Evolutionary conservation across 2,329 filamentous ascomycete species (phyloP), one percentile per base, ranked within the genome.

Genomic region (Fusarium pilosicola): DNA sequence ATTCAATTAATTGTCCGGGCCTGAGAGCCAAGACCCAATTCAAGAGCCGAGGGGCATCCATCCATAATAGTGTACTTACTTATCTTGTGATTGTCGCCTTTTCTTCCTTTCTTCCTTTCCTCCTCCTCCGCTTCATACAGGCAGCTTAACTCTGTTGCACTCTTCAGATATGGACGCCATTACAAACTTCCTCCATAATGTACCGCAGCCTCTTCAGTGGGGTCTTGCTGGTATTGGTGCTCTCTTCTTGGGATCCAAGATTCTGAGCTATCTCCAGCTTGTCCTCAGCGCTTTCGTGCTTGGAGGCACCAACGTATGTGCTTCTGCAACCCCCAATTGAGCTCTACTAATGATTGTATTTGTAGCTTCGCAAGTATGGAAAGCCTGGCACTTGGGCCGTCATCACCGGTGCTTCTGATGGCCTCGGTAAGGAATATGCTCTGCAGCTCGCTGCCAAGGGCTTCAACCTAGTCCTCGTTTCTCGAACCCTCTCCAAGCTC

Each of bases 351-450:
- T 2, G n/a, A 10, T 15, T 7, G 3, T 2, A 1, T 38, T 14
- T 60, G 67, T 67, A 97, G 96, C 91, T 99, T 66, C 92, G 92
- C 77, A 94, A 93, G 76, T 98, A 97, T 85, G 96, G 95, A 76
- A 93, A 93, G 77, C 94, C 94, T 79, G 96, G 96, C 71, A 95
- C 93, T 66, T 99, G 96, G 95, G 96, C 94, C 38, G 90, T 99
- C 62, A 89, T 99, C 45, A 99, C 96, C 32, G 96, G 96, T 73
- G 96, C 96, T 58, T 98, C 95, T 17, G 96, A 99, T 83, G 97
- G 96, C 74, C 91, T 99, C 72, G 96, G 96, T 81, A 98, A 97
- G 85, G 96, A 99, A 85, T 99, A 94, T 81, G 94, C 96, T 42
- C 88, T 93, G 38, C 95, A 98, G 82, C 91, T 99, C 65, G 95